A percentile compares a stretch with the other conserved stretches of the same genome.
Conservation (phyloP, 2,329 filamentous ascomycete genomes). For the Sarocladium kiliense region DNA sequence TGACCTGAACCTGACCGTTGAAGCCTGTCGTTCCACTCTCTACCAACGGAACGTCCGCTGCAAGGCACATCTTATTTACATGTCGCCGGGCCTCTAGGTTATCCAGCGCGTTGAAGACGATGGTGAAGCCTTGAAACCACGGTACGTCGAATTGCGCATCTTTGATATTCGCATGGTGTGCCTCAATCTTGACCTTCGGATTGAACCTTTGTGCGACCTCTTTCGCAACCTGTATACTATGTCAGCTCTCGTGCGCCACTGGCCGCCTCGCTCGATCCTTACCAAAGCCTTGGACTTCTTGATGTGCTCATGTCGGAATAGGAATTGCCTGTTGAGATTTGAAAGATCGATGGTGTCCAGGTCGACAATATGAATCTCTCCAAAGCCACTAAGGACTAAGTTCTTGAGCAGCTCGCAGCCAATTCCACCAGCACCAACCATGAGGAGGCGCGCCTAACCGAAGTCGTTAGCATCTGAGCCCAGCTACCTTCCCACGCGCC, state of each 20-base stretch:
- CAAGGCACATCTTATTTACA: slow-evolving; percentile 96
- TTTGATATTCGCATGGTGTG: slow-evolving; percentile 94
- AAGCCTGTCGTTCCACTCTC: slow-evolving; percentile 98
- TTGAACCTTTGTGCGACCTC: slow-evolving; percentile 90
- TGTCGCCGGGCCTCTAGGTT: slow-evolving; percentile 91
- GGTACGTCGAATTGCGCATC: slow-evolving; percentile 77
- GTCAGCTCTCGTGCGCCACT: slow-evolving; percentile 19
- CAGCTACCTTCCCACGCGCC: not conserved
- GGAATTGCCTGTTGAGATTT: slow-evolving; percentile 95
- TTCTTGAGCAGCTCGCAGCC: slow-evolving; percentile 98
- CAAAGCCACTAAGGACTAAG: slow-evolving; percentile 85
- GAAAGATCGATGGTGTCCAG: slow-evolving; percentile 97
- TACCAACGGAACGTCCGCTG: slow-evolving; percentile 82
- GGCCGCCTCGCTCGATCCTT: no score
- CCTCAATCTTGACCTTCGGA: slow-evolving; percentile 76
- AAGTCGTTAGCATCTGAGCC: not conserved
- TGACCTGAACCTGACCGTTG: slow-evolving; percentile 95
- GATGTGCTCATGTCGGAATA: slow-evolving; percentile 95
- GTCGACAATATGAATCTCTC: slow-evolving; percentile 90
- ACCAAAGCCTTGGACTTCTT: slow-evolving; percentile 95
- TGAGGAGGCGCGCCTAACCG: slow-evolving; percentile 71
- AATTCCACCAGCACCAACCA: slow-evolving; percentile 95
- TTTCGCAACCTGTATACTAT: slow-evolving; percentile 69
- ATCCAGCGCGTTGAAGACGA: slow-evolving; percentile 96
- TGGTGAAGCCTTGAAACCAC: slow-evolving; percentile 77